These are phyloP conservation scores for Aurinia saxatilis DNA, from an alignment of 345 rosid species.

Conservation along the genomic window DNA sequence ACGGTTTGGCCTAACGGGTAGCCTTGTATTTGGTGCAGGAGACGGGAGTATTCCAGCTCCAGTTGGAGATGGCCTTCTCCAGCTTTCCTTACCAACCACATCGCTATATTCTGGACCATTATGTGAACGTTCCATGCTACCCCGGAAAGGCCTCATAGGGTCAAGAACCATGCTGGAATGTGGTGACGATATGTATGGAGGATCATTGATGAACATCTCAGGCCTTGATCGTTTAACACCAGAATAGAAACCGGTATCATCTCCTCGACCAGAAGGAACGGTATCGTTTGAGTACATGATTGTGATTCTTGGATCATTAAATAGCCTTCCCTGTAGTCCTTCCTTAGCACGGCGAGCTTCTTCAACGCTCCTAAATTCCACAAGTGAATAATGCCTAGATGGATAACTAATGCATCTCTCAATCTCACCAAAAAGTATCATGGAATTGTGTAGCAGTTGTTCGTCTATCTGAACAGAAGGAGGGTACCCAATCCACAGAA, in stretches of 20 bases:
- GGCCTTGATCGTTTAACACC: constrained; percentile 52
- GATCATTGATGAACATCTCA: constrained; percentile 46
- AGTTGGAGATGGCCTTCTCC: constrained; percentile 70
- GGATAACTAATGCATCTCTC: constrained; percentile 80
- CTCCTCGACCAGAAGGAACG: constrained; percentile 58
- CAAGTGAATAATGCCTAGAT: constrained; percentile 75
- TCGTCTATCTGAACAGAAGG: constrained; percentile 87
- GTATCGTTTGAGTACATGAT: constrained; percentile 74
- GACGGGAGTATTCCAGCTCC: constrained; percentile 48
- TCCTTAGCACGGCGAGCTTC: constrained; percentile 97
- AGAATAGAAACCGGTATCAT: constrained; percentile 38
- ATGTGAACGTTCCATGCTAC: constrained; percentile 43
- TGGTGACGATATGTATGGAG: constrained; percentile 34
- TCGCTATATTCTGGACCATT: constrained; percentile 50
- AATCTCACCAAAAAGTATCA: constrained; percentile 98
- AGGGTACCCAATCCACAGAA: constrained; percentile 92
- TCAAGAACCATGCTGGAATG: constrained; percentile 35
- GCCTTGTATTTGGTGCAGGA: constrained; percentile 49
- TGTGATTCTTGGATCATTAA: constrained; percentile 85
- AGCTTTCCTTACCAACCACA: constrained; percentile 36
- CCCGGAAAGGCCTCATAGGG: constrained; percentile 39
- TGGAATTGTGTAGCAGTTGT: constrained; percentile 92
- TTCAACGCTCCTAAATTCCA: constrained; percentile 88
- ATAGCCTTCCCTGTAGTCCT: constrained; percentile 86
- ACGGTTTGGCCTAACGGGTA: constrained; percentile 38